Conservation (phyloP, 176 grass and related monocot species). For the Panicum miliaceum region DNA sequence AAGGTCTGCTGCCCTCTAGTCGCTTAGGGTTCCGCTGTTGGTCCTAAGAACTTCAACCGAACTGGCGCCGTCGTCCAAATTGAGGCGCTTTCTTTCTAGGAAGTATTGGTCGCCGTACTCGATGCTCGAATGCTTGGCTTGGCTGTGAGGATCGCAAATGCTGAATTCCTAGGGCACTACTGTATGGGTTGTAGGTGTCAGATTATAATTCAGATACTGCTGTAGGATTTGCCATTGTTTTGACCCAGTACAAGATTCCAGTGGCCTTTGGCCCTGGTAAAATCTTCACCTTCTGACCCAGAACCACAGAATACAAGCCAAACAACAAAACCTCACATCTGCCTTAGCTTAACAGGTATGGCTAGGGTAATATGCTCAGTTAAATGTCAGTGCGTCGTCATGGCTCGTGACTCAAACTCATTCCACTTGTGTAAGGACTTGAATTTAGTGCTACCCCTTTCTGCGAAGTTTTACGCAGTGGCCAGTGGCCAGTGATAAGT, state of each 20-base stretch:
- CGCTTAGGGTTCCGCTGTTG: neutral
- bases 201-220: neutral
- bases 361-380: neutral
- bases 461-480: neutral
- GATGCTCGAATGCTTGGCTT: constrained; percentile 1
- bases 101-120: neutral
- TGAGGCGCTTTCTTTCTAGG: neutral
- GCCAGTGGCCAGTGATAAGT: neutral
- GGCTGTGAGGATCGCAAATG: neutral
- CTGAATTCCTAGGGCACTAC: neutral
- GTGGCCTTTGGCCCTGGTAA: neutral
- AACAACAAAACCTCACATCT: neutral
- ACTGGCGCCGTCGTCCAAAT: neutral
- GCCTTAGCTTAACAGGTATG: neutral
- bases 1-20: neutral
- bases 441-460: neutral
- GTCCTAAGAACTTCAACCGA: neutral
- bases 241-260: neutral
- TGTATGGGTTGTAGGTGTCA: neutral
- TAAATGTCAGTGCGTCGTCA: neutral
- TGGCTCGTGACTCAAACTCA: neutral
- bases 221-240: neutral
- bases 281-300: neutral
- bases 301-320: neutral
- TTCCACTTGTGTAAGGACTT: neutral